These are phyloP conservation scores for Leccinellum albellum DNA, from an alignment of 768 basidiomycete species.

Conservation along the genomic window DNA sequence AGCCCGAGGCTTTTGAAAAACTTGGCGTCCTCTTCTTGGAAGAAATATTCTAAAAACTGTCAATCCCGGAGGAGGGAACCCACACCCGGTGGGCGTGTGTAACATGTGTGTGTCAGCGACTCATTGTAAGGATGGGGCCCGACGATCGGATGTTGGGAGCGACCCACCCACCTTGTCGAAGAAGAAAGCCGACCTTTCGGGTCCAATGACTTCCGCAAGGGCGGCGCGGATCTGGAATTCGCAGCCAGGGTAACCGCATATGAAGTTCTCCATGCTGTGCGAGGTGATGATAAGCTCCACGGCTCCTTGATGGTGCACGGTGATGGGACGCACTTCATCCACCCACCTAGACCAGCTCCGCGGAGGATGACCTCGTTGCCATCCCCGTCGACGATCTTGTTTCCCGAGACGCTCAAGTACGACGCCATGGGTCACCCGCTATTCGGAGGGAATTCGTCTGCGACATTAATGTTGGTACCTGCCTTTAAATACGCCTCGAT, in stretches of 20 bases:
- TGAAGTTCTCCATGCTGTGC: constrained; percentile 72
- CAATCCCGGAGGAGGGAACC: too few relatives aligned
- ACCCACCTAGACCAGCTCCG: constrained; percentile 78
- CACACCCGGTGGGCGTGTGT: neutral
- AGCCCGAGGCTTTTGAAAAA: constrained; percentile 78
- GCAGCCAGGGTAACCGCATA: constrained; percentile 76
- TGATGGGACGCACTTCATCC: constrained; percentile 68
- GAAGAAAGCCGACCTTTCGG: constrained; percentile 69
- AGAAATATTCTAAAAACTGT: constrained; percentile 83
- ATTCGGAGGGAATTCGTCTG: neutral
- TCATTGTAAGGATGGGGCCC: neutral
- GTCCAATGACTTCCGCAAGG: constrained; percentile 60
- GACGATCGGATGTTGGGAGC: neutral
- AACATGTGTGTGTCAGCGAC: neutral
- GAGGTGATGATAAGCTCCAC: constrained; percentile 3
- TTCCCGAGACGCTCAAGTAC: constrained; percentile 54
- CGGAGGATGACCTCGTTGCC: constrained; percentile 58
- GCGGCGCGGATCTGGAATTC: constrained; percentile 75
- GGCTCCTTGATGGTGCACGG: constrained; percentile 6
- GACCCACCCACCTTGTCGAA: constrained; percentile 65
- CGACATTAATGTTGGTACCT: neutral
- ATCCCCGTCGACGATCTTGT: constrained; percentile 54
- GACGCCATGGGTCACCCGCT: constrained; percentile 27
- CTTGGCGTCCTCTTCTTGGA: constrained; percentile 66
- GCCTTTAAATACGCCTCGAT: constrained; percentile 1